phyloP scores from a whole-genome alignment of 2,329 filamentous ascomycete genomes.

The Macroventuria anomochaeta region DNA sequence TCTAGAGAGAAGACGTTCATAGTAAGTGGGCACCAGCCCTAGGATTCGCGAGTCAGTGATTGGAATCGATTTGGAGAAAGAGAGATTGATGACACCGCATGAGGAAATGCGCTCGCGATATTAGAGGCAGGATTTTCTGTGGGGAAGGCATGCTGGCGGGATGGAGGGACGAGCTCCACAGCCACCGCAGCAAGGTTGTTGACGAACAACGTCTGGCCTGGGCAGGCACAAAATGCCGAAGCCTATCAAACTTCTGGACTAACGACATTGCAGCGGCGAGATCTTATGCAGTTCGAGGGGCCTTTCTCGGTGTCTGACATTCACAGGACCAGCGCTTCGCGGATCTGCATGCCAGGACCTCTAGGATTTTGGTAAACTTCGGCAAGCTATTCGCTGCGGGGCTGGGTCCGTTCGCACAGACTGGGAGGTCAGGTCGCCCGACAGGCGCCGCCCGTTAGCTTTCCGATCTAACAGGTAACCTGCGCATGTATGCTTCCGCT shows the following conservation, averaged over 20 bases:
- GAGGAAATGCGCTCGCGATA: slow-evolving; percentile 13
- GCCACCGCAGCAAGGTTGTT: slow-evolving; percentile 12
- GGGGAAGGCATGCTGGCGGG: slow-evolving; percentile 30
- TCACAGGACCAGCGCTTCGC: background rate
- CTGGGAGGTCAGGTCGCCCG: slow-evolving; percentile 20
- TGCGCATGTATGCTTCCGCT: slow-evolving; percentile 10
- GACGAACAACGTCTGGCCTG: background rate
- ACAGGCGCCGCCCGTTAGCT: slow-evolving; percentile 9
- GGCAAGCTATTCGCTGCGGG: slow-evolving; percentile 27
- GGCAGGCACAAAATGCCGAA: slow-evolving; percentile 2
- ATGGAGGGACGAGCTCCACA: slow-evolving; percentile 15
- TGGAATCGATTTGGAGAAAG: slow-evolving; percentile 5
- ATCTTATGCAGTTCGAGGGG: background rate
- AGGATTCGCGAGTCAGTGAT: slow-evolving; percentile 3
- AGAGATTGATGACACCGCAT: slow-evolving; percentile 11
- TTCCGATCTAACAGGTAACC: background rate
- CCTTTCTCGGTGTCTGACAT: slow-evolving; percentile 1
- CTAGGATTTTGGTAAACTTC: slow-evolving; percentile 4
- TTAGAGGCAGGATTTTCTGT: slow-evolving; percentile 29
- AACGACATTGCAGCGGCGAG: slow-evolving; percentile 15
- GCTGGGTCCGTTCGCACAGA: slow-evolving; percentile 22
- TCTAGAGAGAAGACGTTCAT: slow-evolving; percentile 1
- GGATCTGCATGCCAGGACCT: slow-evolving; percentile 7
- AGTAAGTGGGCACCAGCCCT: slow-evolving; percentile 5
- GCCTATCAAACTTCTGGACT: slow-evolving; percentile 6